Conservation (phyloP, 192 early-diverging fungal genomes). For the Anaeromyces robustus region DNA sequence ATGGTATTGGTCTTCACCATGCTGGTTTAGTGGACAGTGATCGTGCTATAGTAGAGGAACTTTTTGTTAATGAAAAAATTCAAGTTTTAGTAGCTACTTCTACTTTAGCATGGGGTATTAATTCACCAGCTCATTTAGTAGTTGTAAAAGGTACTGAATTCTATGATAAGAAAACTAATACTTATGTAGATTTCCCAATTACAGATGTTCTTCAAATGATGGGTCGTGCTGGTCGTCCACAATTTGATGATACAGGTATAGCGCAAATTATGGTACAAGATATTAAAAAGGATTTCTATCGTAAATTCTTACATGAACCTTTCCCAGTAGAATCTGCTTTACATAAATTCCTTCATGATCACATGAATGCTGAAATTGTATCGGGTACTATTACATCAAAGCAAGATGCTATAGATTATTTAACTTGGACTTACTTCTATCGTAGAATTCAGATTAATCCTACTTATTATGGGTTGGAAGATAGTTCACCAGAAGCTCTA, state of each 20-base stretch:
- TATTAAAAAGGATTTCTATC: slow-evolving; percentile 95
- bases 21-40: slow-evolving; percentile 83
- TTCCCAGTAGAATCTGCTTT: slow-evolving; percentile 79
- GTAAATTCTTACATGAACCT: slow-evolving; percentile 90
- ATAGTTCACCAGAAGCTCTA: slow-evolving; percentile 45
- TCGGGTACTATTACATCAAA: slow-evolving; percentile 70
- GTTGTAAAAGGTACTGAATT: slow-evolving; percentile 97
- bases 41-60: slow-evolving; percentile 72
- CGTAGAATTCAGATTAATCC: slow-evolving; percentile 84
- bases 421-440: slow-evolving; percentile 95
- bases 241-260: slow-evolving; percentile 86
- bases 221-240: slow-evolving; percentile 90
- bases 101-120: slow-evolving; percentile 96
- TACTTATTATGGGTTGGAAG: slow-evolving; percentile 82
- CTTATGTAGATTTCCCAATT: slow-evolving; percentile 93
- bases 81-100: slow-evolving; percentile 90
- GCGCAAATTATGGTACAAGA: slow-evolving; percentile 90
- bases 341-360: slow-evolving; percentile 60
- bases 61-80: slow-evolving; percentile 89
- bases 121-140: slow-evolving; percentile 92
- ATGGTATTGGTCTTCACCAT: slow-evolving; percentile 96
- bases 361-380: slow-evolving; percentile 90
- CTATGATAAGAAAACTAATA: slow-evolving; percentile 74
- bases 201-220: slow-evolving; percentile 99
- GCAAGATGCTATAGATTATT: slow-evolving; percentile 87